A percentile compares a stretch with the other conserved stretches of the same genome.
phyloP scores from a whole-genome alignment of 805 yeast species.

The Vanderwaltozyma tropicalis region DNA sequence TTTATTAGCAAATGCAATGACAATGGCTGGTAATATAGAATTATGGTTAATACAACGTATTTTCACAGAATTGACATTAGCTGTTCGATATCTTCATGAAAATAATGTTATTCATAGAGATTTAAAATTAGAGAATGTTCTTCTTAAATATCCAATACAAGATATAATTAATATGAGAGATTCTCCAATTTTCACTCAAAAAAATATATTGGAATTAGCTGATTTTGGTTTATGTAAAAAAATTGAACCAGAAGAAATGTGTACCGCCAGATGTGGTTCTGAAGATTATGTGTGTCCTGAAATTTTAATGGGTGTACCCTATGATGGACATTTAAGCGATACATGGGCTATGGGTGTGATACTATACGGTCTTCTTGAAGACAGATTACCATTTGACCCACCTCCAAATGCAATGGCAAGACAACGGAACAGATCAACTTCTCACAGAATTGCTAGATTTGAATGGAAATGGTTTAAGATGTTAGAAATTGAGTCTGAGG shows the following conservation, averaged over 20 bases:
- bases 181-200: conserved; percentile 8
- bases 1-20: conserved; percentile 51
- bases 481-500: conserved; percentile 26
- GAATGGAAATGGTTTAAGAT: conserved; percentile 79
- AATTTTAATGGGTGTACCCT: conserved; percentile 75
- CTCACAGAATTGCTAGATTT: conserved; percentile 84
- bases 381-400: conserved; percentile 84
- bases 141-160: conserved; percentile 36
- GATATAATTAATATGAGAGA: conserved; percentile 19
- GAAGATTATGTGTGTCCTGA: conserved; percentile 97
- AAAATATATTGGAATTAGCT: conserved; percentile 47
- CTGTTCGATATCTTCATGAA: conserved; percentile 62
- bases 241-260: conserved; percentile 48
- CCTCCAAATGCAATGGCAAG: conserved; percentile 43
- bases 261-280: conserved; percentile 89
- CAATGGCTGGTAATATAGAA: conserved; percentile 31
- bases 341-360: conserved; percentile 93
- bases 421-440: conserved; percentile 35
- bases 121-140: conserved; percentile 75
- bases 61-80: conserved; percentile 59
- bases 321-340: conserved; percentile 86
- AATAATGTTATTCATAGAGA: conserved; percentile 77
- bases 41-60: conserved; percentile 47
- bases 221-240: conserved; percentile 84
- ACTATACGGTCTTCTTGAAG: conserved; percentile 74